Conservation (phyloP, 139 green algal species). For the Chlorella sp. region DNA sequence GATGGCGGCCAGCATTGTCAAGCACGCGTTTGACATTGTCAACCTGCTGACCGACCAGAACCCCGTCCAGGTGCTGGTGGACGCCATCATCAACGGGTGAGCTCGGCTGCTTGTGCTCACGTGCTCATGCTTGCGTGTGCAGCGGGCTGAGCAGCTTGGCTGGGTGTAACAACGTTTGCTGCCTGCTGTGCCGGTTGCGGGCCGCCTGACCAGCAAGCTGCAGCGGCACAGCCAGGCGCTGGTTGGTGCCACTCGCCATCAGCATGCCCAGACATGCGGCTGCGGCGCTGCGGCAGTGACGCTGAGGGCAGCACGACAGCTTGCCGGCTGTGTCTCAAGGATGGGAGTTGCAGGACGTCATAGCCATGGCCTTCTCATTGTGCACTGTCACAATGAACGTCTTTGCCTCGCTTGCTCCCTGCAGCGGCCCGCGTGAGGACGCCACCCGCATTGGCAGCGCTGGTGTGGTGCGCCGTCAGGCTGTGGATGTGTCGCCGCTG, state of each 20-base stretch:
- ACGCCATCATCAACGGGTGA: conserved; percentile 99
- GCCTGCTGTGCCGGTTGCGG: too few relatives aligned
- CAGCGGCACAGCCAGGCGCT: too few relatives aligned
- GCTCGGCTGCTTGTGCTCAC: not conserved
- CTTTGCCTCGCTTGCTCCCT: not conserved
- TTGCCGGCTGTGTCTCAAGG: too few relatives aligned
- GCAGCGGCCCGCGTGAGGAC: conserved; percentile 97
- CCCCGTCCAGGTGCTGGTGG: conserved; percentile 98
- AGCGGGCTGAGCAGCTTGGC: too few relatives aligned
- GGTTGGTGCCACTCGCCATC: too few relatives aligned
- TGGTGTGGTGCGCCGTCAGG: conserved; percentile 96
- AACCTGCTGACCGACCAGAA: conserved; percentile 99
- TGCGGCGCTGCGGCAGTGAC: too few relatives aligned
- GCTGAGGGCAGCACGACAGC: too few relatives aligned
- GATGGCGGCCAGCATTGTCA: conserved; percentile 97
- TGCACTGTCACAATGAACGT: not conserved
- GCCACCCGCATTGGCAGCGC: conserved; percentile 97
- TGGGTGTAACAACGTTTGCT: too few relatives aligned
- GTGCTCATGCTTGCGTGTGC: not conserved
- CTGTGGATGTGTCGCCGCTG: conserved; percentile 99
- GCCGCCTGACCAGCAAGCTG: too few relatives aligned
- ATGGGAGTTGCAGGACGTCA: too few relatives aligned
- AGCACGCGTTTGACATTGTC: conserved; percentile 99
- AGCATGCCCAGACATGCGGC: too few relatives aligned
- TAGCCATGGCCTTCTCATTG: too few relatives aligned